Conservation (phyloP, 495 filamentous ascomycete genomes). For the Penicillium paradoxum region DNA sequence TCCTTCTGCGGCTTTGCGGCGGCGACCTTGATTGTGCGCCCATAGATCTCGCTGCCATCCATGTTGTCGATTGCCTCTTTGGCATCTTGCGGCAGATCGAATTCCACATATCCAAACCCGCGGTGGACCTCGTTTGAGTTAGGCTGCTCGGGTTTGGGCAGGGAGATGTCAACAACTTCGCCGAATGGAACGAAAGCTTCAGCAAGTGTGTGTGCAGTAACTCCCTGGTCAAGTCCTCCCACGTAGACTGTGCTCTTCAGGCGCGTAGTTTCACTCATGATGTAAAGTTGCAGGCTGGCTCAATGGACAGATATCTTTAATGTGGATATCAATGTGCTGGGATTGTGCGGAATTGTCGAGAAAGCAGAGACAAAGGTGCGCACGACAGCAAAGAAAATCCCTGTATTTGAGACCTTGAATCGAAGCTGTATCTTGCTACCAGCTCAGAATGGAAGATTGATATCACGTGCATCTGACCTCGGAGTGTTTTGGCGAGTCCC, state of each 20-base stretch:
- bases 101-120: conserved; percentile 97
- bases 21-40: conserved; percentile 84
- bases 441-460: conserved; percentile 22
- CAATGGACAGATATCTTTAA: not conserved
- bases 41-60: conserved; percentile 96
- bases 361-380: not conserved
- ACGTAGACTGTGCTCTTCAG: conserved; percentile 86
- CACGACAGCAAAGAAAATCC: not conserved
- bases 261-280: conserved; percentile 75
- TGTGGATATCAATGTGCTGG: not conserved
- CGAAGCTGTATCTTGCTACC: conserved; percentile 1
- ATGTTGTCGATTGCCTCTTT: conserved; percentile 98
- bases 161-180: conserved; percentile 80
- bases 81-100: conserved; percentile 78
- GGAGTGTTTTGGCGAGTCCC: conserved; percentile 38
- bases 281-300: conserved; percentile 16
- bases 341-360: not conserved
- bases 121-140: conserved; percentile 69
- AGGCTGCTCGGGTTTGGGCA: conserved; percentile 78
- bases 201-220: conserved; percentile 67
- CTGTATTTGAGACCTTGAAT: not conserved
- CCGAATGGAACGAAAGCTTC: conserved; percentile 96
- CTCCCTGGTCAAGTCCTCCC: conserved; percentile 77
- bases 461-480: conserved; percentile 38
- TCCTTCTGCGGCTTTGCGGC: conserved; percentile 91